A percentile compares a stretch with the other conserved stretches of the same genome.
phyloP scores from a whole-genome alignment of 2,329 filamentous ascomycete genomes.

The Cordyceps farinosa region DNA sequence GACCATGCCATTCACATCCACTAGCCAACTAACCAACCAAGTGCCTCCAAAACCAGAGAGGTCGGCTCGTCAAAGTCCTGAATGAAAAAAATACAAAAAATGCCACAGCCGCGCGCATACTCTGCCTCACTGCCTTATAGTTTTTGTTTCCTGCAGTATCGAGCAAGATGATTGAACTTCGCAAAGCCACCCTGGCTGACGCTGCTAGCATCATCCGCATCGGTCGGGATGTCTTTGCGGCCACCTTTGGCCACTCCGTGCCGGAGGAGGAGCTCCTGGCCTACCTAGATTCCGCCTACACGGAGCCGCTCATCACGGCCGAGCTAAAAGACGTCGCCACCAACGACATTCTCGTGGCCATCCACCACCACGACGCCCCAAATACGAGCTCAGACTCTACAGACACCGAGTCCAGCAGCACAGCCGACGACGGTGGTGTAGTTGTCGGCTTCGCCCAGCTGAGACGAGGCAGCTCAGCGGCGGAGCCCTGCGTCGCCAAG shows the following conservation, averaged over 20 bases:
- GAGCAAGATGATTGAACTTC: not conserved
- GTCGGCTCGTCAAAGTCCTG: not conserved
- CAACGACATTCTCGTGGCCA: constrained; percentile 28
- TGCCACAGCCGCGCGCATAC: not conserved
- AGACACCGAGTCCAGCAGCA: not conserved
- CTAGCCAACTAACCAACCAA: not conserved
- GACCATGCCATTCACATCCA: not conserved
- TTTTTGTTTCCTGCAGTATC: not conserved
- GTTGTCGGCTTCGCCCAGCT: constrained; percentile 41
- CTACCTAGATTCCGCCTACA: constrained; percentile 39
- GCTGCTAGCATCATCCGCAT: constrained; percentile 31
- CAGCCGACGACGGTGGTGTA: not conserved
- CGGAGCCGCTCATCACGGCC: constrained; percentile 28
- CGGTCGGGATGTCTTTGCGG: constrained; percentile 35
- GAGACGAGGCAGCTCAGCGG: constrained; percentile 28
- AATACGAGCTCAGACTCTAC: not conserved
- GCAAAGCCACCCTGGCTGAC: constrained; percentile 24
- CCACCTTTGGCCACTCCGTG: constrained; percentile 42
- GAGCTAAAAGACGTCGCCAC: constrained; percentile 25
- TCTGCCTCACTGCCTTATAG: not conserved
- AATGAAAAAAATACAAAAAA: too few species aligned
- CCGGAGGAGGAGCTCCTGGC: constrained; percentile 33
- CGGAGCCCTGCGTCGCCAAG: constrained; percentile 36
- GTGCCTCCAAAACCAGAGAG: not conserved
- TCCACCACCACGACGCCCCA: not conserved